Evolutionary conservation across 129 eudicot genomes (phyloP).

Genomic region (Flaveria bidentis): DNA sequence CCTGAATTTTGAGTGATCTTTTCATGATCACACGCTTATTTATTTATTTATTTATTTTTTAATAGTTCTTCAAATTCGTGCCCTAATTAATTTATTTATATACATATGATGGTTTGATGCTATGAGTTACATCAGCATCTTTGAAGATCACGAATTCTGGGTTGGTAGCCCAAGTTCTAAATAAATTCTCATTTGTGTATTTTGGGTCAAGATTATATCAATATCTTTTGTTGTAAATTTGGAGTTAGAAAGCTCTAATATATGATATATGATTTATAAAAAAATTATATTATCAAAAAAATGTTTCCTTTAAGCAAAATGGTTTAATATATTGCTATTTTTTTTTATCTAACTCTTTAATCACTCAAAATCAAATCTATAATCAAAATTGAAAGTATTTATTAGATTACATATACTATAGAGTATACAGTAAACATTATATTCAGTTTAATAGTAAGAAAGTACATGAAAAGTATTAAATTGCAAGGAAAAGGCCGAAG

Average conservation of each 20-base stretch:
- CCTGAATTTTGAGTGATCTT: background rate
- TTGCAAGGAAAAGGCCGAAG: constrained; percentile 5
- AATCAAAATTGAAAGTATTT: background rate
- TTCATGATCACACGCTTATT: constrained; percentile 24
- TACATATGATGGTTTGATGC: too few species aligned
- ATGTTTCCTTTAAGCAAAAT: background rate
- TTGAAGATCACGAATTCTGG: too few species aligned
- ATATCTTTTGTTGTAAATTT: background rate
- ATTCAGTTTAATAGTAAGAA: background rate
- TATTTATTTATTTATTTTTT: background rate
- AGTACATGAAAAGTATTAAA: background rate
- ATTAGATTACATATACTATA: background rate
- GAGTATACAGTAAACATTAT: background rate
- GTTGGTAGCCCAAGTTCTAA: too few species aligned
- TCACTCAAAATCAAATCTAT: background rate
- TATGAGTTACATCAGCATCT: too few species aligned
- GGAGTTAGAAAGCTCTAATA: background rate
- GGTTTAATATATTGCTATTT: background rate
- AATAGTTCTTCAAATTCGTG: background rate
- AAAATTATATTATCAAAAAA: background rate
- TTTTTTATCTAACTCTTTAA: background rate
- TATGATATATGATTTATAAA: background rate
- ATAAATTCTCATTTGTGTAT: too few species aligned
- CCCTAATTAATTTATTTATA: too few species aligned
- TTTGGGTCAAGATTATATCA: background rate